Evolutionary conservation across 225 moss, liverwort and hornwort species (phyloP).

Genomic region (Pseudoscleropodium purum): DNA sequence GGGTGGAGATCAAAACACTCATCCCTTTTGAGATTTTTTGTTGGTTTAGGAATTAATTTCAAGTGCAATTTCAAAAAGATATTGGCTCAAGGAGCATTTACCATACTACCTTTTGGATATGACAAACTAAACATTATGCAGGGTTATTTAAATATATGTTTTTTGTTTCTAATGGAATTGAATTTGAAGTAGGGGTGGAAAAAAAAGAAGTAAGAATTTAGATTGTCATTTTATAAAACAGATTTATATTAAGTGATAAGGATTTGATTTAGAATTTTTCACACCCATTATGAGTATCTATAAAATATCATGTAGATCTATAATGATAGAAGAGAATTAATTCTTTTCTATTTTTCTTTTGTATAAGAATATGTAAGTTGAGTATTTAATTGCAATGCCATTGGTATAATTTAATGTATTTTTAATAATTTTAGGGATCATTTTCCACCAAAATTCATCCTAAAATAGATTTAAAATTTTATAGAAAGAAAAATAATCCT

Average conservation of each 20-base stretch:
- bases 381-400: background rate
- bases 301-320: background rate
- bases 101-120: background rate
- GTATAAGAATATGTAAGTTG: background rate
- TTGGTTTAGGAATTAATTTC: background rate
- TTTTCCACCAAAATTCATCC: background rate
- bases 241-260: background rate
- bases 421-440: background rate
- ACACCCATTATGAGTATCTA: background rate
- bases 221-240: background rate
- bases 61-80: accelerated
- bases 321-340: background rate
- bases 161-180: background rate
- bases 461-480: background rate
- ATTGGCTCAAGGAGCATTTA: background rate
- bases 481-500: background rate
- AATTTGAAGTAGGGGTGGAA: too few relatives aligned
- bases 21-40: too few relatives aligned
- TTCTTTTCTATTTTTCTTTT: background rate
- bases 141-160: background rate
- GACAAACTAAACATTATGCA: background rate
- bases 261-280: background rate
- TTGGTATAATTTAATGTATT: background rate
- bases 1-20: too few relatives aligned
- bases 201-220: background rate